Conservation (phyloP, 2,329 filamentous ascomycete species). For the Alternaria conjuncta region DNA sequence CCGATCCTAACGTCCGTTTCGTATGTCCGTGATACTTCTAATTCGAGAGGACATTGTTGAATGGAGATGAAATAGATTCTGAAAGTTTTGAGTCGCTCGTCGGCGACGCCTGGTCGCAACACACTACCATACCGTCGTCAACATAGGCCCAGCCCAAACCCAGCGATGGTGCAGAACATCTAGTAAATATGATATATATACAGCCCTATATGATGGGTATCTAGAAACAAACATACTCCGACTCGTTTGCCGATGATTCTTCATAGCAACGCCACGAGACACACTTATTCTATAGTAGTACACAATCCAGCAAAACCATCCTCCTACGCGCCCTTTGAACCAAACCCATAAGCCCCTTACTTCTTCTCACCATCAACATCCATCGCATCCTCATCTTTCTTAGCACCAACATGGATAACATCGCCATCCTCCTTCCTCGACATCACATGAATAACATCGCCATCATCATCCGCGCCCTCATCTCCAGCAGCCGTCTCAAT, state of each 20-base stretch:
- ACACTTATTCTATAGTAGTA: neutral
- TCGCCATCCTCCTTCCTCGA: neutral
- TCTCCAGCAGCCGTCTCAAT: neutral
- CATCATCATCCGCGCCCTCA: neutral
- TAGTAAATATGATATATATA: neutral
- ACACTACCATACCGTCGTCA: too few relatives aligned
- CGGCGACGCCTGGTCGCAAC: too few relatives aligned
- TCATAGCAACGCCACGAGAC: neutral
- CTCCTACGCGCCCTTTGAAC: too few relatives aligned
- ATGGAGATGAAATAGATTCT: too few relatives aligned
- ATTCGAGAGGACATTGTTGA: too few relatives aligned
- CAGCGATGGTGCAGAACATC: too few relatives aligned
- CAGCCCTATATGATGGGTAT: slow-evolving; percentile 5
- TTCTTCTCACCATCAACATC: slow-evolving; percentile 7
- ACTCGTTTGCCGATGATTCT: neutral
- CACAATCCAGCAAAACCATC: neutral
- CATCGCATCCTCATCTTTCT: slow-evolving; percentile 3
- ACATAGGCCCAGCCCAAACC: too few relatives aligned
- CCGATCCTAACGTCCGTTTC: too few relatives aligned
- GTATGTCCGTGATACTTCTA: too few relatives aligned
- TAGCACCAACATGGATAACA: neutral
- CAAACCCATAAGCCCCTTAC: neutral
- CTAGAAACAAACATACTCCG: neutral
- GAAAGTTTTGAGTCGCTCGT: too few relatives aligned
- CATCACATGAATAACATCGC: slow-evolving; percentile 1